Conservation (phyloP, 176 grass and related monocot species). For the Hordeum vulgare region MorexV3_pseudomolecules_assembly NC_058519.1:545355553-545356052, state of each 20-base stretch:
- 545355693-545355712: slow-evolving; percentile 13
- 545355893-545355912: slow-evolving; percentile 84
- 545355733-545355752: slow-evolving; percentile 1
- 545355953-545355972: neutral
- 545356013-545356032: neutral
- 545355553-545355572: neutral
- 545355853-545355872: slow-evolving; percentile 81
- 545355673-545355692: neutral
- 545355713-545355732: neutral
- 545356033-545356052: neutral
- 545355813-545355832: slow-evolving; percentile 96
- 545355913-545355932: slow-evolving; percentile 73
- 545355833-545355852: slow-evolving; percentile 71
- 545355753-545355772: neutral
- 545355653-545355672: neutral
- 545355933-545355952: neutral
- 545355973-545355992: neutral
- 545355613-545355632: neutral
- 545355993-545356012: neutral
- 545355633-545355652: neutral
- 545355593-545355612: neutral
- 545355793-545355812: slow-evolving; percentile 88
- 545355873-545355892: slow-evolving; percentile 85
- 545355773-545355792: slow-evolving; percentile 18
- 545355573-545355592: neutral